Evolutionary conservation across 495 filamentous ascomycete genomes (phyloP), one percentile per base, ranked within the genome.

Genomic region (Aspergillus haitiensis): DNA sequence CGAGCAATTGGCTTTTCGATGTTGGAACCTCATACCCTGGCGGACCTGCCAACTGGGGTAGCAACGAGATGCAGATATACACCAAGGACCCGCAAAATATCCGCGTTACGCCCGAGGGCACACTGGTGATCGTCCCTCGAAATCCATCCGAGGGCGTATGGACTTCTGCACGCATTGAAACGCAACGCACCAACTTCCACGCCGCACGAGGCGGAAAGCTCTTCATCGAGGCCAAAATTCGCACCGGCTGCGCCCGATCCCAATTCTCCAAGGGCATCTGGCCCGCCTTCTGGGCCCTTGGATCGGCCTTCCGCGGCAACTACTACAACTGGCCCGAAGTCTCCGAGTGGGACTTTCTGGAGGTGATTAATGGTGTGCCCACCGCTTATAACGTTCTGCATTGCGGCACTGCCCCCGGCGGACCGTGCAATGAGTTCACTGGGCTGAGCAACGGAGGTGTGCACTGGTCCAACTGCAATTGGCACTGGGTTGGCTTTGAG

Each of bases 401-500:
- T 16, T 59, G 57, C 33, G 57, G 57, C 0, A 11, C 21, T 13
- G 40, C 31, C 1, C 57, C 57, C 0, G 50, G 50, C n/a, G 57
- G 57, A 6, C 49, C 50, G 4, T 59, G 57, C 15, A 59, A 59
- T 37, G 57, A 59, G 46, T 47, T 47, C 40, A 10, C 3, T 7
- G 57, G 57, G 1, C 18, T 52, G n/a, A 15, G n/a, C 13, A 57
- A 57, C 15, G 50, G 57, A 7, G 40, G 47, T 1, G 5, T 7
- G 31, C 8, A 16, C 9, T 59, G 57, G 57, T 53, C 39, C 0
- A 52, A 53, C 31, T 59, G 57, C 21, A 13, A 46, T 3, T 59
- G 57, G 57, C 57, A 59, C 31, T 53, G 53, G 31, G 7, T 59
- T 37, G 57, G 57, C 10, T 59, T 59, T 39, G 57, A 59, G 57